Evolutionary conservation across 176 grass and related monocot species (phyloP).

Genomic region (Paspalum vaginatum): DNA sequence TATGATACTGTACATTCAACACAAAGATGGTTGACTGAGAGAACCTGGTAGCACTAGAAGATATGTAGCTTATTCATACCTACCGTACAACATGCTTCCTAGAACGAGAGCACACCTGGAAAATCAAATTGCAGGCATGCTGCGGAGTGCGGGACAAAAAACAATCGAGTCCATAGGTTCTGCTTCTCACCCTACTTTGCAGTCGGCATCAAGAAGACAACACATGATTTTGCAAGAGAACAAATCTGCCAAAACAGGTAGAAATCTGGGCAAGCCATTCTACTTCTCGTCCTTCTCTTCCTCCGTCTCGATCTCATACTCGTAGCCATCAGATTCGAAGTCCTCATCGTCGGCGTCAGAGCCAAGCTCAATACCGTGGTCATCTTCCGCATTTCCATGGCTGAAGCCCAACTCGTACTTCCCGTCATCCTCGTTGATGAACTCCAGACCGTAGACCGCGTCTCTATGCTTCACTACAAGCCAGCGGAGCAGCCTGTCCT

Average conservation of each 20-base stretch:
- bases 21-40: background rate
- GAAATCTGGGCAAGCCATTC: conserved; percentile 16
- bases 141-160: background rate
- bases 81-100: conserved; percentile 20
- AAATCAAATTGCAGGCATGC: conserved; percentile 4
- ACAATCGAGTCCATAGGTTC: conserved; percentile 23
- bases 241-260: conserved; percentile 6
- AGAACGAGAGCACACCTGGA: background rate
- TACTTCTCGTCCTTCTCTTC: conserved; percentile 46
- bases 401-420: conserved; percentile 50
- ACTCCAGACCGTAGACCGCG: conserved; percentile 73
- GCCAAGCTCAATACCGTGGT: conserved; percentile 15
- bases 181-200: conserved; percentile 20
- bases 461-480: conserved; percentile 88
- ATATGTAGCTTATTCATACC: conserved; percentile 14
- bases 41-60: background rate
- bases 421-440: conserved; percentile 68
- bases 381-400: background rate
- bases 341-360: conserved; percentile 31
- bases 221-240: background rate
- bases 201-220: conserved; percentile 31
- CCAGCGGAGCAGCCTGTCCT: conserved; percentile 82
- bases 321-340: background rate
- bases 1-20: background rate
- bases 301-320: conserved; percentile 15